phyloP scores from a whole-genome alignment of 257 asterid species.

The Penstemon barbatus region DNA sequence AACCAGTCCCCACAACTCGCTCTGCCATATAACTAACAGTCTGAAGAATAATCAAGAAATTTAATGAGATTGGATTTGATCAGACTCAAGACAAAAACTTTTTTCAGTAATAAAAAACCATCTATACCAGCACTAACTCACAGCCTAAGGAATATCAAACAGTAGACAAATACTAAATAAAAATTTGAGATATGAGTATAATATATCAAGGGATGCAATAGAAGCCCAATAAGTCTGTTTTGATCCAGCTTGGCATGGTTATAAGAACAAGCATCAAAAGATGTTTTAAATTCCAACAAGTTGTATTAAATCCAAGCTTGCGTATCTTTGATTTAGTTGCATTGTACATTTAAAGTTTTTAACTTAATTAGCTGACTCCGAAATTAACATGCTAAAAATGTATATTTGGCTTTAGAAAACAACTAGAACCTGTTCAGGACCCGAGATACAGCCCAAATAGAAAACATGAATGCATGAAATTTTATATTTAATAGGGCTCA shows the following conservation, averaged over 20 bases:
- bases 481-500: neutral
- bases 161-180: neutral
- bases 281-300: neutral
- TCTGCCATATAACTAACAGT: conserved; percentile 71
- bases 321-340: neutral
- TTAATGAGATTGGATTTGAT: conserved; percentile 12
- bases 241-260: neutral
- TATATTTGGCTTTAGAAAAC: neutral
- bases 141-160: conserved; percentile 31
- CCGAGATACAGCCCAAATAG: neutral
- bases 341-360: too few relatives aligned
- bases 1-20: conserved; percentile 70
- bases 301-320: neutral
- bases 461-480: too few relatives aligned
- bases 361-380: neutral
- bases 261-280: neutral
- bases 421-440: neutral
- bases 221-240: neutral
- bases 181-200: neutral
- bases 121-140: neutral
- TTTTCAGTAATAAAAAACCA: neutral
- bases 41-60: conserved; percentile 34
- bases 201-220: neutral
- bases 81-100: neutral
- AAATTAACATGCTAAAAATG: too few relatives aligned